Base-by-base conservation (phyloP, 257 asterid genomes). In the Haberlea rhodopensis region DNA sequence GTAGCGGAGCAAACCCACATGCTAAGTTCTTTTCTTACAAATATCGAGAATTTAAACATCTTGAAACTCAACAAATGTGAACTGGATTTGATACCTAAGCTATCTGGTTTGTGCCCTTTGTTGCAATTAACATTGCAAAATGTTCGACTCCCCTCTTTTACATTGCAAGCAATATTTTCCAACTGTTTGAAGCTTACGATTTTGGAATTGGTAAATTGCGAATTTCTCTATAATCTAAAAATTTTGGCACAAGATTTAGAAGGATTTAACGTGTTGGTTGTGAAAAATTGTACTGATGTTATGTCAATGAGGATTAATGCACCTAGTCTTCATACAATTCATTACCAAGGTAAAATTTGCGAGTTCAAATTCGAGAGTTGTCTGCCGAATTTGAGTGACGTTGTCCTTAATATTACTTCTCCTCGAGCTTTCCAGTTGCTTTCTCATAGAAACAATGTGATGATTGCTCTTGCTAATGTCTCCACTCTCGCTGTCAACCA, bases 11-110 rank as follows among this genome's bases (percentile, higher is more conserved):
- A 23, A 1, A 22, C n/a, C 0, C 10, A n/a, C 6, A 37, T 48
- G 0, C 66, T 77, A 8, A 31, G 49, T 8, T 67, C 60, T 27
- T 40, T 57, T 8, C 16, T 73, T 1, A 0, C 75, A 0, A 18
- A 59, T 31, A 64, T 3, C 0, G 73, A 22, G 1, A 57, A 28
- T 25, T 26, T 82, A 0, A 65, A 22, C 16, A 16, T 7, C 0
- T 6, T 80, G 65, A 73, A 57, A 46, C 79, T 82, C 2, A 27
- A 56, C 1, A 73, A 53, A 6, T 80, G 83, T 49, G 73, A 70
- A 18, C 31, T 72, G 0, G n/a, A 60, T 8, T 3, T 72, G 24
- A 52, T 75, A 3, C 1, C 26, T 29, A 19, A 8, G 2, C 20
- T 68, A 0, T 65, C 45, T 9, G 73, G 72, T 2, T 62, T 71